Evolutionary conservation across 2,329 filamentous ascomycete species (phyloP), one percentile per base, ranked within the genome.

Genomic region (Exophiala sideris): DNA sequence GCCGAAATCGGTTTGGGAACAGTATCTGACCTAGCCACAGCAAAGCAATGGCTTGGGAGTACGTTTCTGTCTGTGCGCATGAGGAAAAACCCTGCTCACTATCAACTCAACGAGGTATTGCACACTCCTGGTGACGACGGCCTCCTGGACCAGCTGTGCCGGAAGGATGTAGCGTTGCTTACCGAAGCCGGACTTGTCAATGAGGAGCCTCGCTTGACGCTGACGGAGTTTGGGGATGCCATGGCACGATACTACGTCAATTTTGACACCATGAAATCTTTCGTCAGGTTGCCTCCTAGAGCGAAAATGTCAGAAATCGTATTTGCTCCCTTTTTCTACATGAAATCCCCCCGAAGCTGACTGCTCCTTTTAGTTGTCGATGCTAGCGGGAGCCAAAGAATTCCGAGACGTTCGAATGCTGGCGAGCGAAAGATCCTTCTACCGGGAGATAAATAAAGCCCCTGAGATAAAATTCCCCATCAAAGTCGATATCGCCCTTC

Each of bases 231-330:
- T 64, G 89, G 89, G 1, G 79, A 86, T 52, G 86, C 86, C 3
- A 95, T 95, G 89, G 87, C 89, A 40, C 81, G 83, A 45, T 95
- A 92, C 67, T 92, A 89, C 72, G 75, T 94, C 2, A 82, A 82
- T 18, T 91, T 91, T 62, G 79, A 86, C 35, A 94, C 89, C 0
- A 95, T 94, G 88, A 86, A 84, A 62, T 68, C 76, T 1, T 76
- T 95, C 11, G 71, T 92, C 40, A 74, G 74, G 0, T 75, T 94
- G 48, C 79, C 81, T n/a, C 69, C 73, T 1, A 80, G 78, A 38
- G 79, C 85, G 0, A 82, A 79, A 6, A 75, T 85, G 5, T 84
- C 84, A 29, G 80, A 88, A 40, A 83, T 92, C 63, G 87, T 90
- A 72, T 73, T 83, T 71, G 14, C 12, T 21, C 16, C 16, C 24